These are phyloP conservation scores for Sistotremastrum suecicum DNA, from an alignment of 768 basidiomycete genomes.

Conservation along the genomic window DNA sequence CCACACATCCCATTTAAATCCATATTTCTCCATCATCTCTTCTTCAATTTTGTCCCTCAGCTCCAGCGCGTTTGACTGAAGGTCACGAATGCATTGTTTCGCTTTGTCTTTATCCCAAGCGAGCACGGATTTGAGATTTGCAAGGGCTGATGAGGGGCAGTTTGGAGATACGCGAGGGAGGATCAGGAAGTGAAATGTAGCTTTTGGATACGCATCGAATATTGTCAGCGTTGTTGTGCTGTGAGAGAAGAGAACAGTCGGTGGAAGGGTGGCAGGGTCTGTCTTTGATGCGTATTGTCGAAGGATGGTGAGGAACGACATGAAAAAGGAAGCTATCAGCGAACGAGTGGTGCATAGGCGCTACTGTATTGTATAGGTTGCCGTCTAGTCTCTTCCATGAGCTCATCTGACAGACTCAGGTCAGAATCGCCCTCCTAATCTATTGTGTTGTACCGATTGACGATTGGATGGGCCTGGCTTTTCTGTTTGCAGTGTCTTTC, in stretches of 20 bases:
- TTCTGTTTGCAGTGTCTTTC: no score
- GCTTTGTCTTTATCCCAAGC: conserved; percentile 38
- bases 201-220: conserved; percentile 69
- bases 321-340: background rate
- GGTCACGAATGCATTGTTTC: conserved; percentile 33
- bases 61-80: conserved; percentile 42
- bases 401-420: no score
- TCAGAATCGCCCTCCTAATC: no score
- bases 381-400: no score
- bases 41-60: conserved; percentile 50
- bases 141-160: conserved; percentile 22
- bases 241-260: conserved; percentile 44
- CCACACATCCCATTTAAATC: conserved; percentile 66
- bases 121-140: conserved; percentile 42
- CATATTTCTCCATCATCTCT: conserved; percentile 67
- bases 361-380: no score
- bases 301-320: conserved; percentile 31
- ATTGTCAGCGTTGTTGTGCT: conserved; percentile 45
- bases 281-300: conserved; percentile 42
- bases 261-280: conserved; percentile 38
- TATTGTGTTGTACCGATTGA: no score
- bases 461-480: no score
- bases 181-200: conserved; percentile 78
- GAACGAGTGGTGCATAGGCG: background rate
- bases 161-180: conserved; percentile 45